Conservation (phyloP, 257 asterid species). For the Gentiana straminea region DNA sequence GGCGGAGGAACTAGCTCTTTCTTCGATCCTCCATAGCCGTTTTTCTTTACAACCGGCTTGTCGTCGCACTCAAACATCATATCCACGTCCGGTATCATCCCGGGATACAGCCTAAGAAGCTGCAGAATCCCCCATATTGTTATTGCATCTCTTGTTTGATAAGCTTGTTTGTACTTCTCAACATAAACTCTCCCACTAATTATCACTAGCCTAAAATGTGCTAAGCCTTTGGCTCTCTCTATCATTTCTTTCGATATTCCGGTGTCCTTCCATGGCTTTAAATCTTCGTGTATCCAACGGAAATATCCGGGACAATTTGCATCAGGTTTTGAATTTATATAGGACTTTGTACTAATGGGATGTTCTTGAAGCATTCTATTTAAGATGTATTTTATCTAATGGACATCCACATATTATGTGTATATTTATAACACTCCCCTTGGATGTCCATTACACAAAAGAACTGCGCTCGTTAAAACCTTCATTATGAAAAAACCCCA, state of each 20-base stretch:
- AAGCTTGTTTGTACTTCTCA: slow-evolving; percentile 37
- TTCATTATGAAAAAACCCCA: too few species aligned
- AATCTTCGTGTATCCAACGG: slow-evolving; percentile 82
- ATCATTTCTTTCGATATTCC: slow-evolving; percentile 55
- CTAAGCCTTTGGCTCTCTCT: slow-evolving; percentile 30
- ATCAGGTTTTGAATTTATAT: slow-evolving; percentile 8
- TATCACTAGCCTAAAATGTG: slow-evolving; percentile 47
- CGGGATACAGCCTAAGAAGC: slow-evolving; percentile 72
- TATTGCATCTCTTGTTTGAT: slow-evolving; percentile 69
- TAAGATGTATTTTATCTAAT: too few species aligned
- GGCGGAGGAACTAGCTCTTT: slow-evolving; percentile 45
- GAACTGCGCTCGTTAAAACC: too few species aligned
- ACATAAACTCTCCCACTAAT: slow-evolving; percentile 46
- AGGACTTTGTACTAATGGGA: slow-evolving; percentile 5
- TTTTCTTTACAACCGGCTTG: slow-evolving; percentile 38
- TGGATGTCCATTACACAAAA: too few species aligned
- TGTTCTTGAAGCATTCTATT: slow-evolving; percentile 32
- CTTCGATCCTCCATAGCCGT: slow-evolving; percentile 9
- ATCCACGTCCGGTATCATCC: slow-evolving; percentile 55
- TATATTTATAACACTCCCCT: too few species aligned
- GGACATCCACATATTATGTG: too few species aligned
- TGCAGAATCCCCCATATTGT: slow-evolving; percentile 86
- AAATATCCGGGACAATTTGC: slow-evolving; percentile 58
- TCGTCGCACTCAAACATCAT: slow-evolving; percentile 58
- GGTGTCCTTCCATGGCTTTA: slow-evolving; percentile 51